Conservation (phyloP, 441 rosid species). For the Pelargonium fulgidum region DNA sequence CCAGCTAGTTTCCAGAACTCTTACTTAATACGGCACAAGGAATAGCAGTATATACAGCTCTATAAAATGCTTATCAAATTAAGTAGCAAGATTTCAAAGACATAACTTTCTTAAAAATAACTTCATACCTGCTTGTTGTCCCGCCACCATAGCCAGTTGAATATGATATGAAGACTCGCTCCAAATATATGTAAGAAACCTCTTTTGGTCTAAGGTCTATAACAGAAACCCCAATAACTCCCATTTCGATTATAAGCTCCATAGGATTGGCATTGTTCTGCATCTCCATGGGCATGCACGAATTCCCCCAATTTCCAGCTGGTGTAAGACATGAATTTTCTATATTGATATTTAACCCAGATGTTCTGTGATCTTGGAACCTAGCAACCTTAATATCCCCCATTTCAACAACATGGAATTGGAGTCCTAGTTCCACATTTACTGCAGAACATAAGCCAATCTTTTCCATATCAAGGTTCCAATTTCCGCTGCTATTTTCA, state of each 20-base stretch:
- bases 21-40: not conserved
- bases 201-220: slow-evolving; percentile 91
- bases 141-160: slow-evolving; percentile 94
- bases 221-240: slow-evolving; percentile 80
- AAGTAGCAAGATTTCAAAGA: slow-evolving; percentile 3
- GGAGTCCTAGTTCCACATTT: slow-evolving; percentile 44
- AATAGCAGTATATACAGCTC: not conserved
- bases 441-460: slow-evolving; percentile 39
- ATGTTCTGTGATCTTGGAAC: slow-evolving; percentile 44
- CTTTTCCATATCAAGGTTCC: slow-evolving; percentile 63
- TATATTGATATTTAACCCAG: slow-evolving; percentile 30
- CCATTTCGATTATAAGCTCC: slow-evolving; percentile 85
- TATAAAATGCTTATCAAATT: not conserved
- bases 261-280: slow-evolving; percentile 43
- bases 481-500: slow-evolving; percentile 34
- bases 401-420: slow-evolving; percentile 59
- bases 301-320: slow-evolving; percentile 39
- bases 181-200: slow-evolving; percentile 67
- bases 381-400: slow-evolving; percentile 69
- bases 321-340: slow-evolving; percentile 37
- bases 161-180: slow-evolving; percentile 75
- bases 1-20: too few relatives aligned
- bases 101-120: not conserved
- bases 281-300: slow-evolving; percentile 35
- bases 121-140: slow-evolving; percentile 75